Conservation (phyloP, 257 asterid genomes). For the Solanum paucissectum region DNA sequence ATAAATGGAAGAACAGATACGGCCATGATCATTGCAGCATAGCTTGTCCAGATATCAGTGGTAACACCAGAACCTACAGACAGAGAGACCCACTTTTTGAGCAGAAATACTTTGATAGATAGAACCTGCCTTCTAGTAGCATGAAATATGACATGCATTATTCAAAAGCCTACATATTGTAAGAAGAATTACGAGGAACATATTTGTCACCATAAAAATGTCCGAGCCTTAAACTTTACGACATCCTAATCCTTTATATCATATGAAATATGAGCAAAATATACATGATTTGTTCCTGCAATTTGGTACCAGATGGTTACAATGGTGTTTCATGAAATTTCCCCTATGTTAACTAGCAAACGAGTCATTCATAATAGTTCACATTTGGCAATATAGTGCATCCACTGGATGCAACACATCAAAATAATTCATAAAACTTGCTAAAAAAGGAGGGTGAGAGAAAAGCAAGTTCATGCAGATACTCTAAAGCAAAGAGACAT, state of each 20-base stretch:
- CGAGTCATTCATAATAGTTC: not conserved
- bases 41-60: conserved; percentile 81
- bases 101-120: not conserved
- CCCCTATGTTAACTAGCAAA: not conserved
- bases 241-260: not conserved
- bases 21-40: conserved; percentile 82
- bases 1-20: conserved; percentile 69
- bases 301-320: not conserved
- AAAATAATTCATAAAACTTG: not conserved
- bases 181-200: not conserved
- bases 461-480: not conserved
- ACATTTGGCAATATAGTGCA: not conserved
- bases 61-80: conserved; percentile 79
- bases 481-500: conserved; percentile 5
- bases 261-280: not conserved
- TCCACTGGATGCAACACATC: not conserved
- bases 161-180: not conserved
- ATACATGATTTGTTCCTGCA: not conserved
- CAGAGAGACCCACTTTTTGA: not conserved
- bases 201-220: not conserved
- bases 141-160: not conserved
- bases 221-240: not conserved
- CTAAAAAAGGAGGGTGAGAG: not conserved
- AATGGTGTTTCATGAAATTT: not conserved
- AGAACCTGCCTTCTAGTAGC: not conserved